These are phyloP conservation scores for Sarocladium brachiariae DNA, from an alignment of 2,329 filamentous ascomycete species.

Conservation along the genomic window DNA sequence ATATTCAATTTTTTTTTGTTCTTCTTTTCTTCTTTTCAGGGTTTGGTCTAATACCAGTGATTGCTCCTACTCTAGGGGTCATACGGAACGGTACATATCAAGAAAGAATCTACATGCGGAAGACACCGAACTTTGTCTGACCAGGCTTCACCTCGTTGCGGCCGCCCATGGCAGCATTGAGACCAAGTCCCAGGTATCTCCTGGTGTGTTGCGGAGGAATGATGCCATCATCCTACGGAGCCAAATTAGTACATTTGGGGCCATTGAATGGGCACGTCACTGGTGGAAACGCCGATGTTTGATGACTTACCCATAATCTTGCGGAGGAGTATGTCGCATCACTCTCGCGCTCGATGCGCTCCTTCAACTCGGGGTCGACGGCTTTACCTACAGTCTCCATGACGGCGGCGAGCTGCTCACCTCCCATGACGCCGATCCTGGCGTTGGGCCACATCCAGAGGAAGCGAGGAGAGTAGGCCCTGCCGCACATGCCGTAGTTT, in stretches of 20 bases:
- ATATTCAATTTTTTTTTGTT: too few species aligned
- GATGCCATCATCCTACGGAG: slow-evolving; percentile 65
- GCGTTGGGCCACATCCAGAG: slow-evolving; percentile 98
- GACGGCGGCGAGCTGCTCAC: slow-evolving; percentile 82
- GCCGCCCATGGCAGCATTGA: slow-evolving; percentile 65
- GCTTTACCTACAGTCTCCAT: slow-evolving; percentile 91
- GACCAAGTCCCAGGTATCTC: slow-evolving; percentile 63
- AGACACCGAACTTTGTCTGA: slow-evolving; percentile 69
- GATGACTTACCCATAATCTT: slow-evolving; percentile 72
- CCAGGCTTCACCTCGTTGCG: slow-evolving; percentile 53
- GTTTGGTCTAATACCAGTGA: neutral
- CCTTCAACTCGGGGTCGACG: slow-evolving; percentile 72
- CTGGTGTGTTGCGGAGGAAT: slow-evolving; percentile 73
- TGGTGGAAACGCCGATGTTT: too few species aligned
- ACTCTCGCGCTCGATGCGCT: slow-evolving; percentile 82
- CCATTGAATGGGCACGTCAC: too few species aligned
- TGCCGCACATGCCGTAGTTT: slow-evolving; percentile 97
- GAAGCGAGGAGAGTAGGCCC: slow-evolving; percentile 86
- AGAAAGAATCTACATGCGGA: slow-evolving; percentile 61
- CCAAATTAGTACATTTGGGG: neutral
- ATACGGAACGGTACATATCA: neutral
- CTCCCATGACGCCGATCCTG: slow-evolving; percentile 93
- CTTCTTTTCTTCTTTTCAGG: neutral
- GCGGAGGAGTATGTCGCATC: slow-evolving; percentile 85
- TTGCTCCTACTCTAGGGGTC: too few species aligned